These are phyloP conservation scores for Aphanoascus verrucosus DNA, from an alignment of 2,329 filamentous ascomycete species.

Conservation along the genomic window DNA sequence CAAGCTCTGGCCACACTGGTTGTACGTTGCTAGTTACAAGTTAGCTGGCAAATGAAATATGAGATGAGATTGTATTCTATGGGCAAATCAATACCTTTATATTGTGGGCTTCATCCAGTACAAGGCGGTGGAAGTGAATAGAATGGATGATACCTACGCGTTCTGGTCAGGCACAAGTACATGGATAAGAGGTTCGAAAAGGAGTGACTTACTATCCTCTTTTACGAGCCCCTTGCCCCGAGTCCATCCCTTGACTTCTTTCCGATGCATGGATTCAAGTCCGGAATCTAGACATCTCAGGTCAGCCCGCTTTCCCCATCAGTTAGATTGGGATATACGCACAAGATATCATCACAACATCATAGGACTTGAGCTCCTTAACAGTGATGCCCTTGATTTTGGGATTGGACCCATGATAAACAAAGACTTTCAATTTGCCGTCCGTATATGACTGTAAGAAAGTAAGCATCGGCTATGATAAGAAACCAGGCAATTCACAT, in stretches of 20 bases:
- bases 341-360: conserved; percentile 97
- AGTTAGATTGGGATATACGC: conserved; percentile 39
- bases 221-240: conserved; percentile 72
- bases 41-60: background rate
- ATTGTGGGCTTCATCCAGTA: conserved; percentile 89
- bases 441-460: conserved; percentile 55
- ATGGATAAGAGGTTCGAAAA: background rate
- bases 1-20: conserved; percentile 92
- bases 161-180: conserved; percentile 5
- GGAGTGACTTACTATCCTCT: conserved; percentile 46
- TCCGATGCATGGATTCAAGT: conserved; percentile 82
- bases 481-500: conserved; percentile 20
- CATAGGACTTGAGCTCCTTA: conserved; percentile 66
- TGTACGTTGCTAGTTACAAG: conserved; percentile 44
- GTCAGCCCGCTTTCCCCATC: background rate
- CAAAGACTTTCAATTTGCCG: conserved; percentile 77
- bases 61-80: background rate
- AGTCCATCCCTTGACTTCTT: conserved; percentile 81
- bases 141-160: conserved; percentile 62
- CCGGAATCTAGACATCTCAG: conserved; percentile 40
- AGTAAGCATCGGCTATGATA: conserved; percentile 9
- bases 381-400: conserved; percentile 67
- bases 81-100: conserved; percentile 55
- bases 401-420: conserved; percentile 77
- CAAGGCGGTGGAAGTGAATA: conserved; percentile 78